Evolutionary conservation across 257 asterid species (phyloP).

Genomic region (Datura wrightii): DNA sequence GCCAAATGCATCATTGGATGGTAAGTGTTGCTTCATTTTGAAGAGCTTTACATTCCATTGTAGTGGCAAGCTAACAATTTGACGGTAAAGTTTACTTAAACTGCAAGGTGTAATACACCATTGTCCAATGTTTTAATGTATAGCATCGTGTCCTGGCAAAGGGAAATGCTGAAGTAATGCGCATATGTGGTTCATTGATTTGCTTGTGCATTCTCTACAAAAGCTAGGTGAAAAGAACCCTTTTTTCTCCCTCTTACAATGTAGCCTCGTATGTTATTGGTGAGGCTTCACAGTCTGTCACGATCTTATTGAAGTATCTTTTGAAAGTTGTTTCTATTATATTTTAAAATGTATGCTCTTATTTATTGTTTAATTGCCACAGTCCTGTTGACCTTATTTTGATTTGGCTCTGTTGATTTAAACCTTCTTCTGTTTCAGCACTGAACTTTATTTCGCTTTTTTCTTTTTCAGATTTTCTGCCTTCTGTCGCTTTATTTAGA

Average conservation of each 20-base stretch:
- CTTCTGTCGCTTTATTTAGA: slow-evolving; percentile 4
- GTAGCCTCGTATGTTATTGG: background rate
- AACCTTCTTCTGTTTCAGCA: background rate
- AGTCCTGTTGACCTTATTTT: background rate
- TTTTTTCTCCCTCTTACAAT: background rate
- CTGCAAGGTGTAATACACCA: background rate
- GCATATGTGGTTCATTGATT: background rate
- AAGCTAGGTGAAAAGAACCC: background rate
- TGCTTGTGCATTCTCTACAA: background rate
- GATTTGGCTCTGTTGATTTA: background rate
- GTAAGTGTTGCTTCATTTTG: background rate
- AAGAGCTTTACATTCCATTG: background rate
- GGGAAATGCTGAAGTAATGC: background rate
- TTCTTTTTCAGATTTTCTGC: background rate
- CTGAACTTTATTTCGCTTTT: background rate
- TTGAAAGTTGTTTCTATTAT: background rate
- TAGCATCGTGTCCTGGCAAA: background rate
- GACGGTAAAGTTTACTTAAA: background rate
- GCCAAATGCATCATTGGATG: background rate
- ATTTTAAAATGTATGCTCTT: background rate
- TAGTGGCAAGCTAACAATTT: background rate
- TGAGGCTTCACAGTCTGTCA: background rate
- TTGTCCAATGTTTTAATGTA: background rate
- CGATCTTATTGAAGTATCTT: background rate
- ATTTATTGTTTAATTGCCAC: slow-evolving; percentile 14